Evolutionary conservation across 2,329 filamentous ascomycete genomes (phyloP), one percentile per base, ranked within the genome.

Genomic region (Aspergillus melleus): DNA sequence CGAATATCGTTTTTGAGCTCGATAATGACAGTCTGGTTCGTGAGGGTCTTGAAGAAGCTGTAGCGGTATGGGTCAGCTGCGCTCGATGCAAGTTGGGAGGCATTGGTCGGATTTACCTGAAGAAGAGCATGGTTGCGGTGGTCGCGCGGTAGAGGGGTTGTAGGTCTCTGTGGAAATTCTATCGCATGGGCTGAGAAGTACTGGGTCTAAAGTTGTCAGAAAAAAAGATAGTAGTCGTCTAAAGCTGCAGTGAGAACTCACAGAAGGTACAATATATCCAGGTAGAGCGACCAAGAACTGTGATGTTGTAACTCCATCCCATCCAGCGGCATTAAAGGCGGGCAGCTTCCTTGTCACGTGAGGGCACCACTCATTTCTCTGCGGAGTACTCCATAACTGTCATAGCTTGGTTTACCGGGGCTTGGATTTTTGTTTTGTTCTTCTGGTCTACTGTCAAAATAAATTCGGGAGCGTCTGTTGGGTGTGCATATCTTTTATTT

Each of bases 1-100:
- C 93, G 92, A 70, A 99, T 96, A 80, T 99, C 95, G 78, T 99
- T 99, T 81, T 99, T 99, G 77, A 99, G 90, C 83, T 99, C 95
- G 75, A 99, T 92, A 51, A 93, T 98, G 73, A 99, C 93, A 82
- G 96, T 89, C 69, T 95, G 90, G 82, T 97, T 95, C 76, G 97
- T 96, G 72, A 98, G 90, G 56, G 94, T 98, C 79, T 98, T 98
- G 88, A 98, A 98, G 83, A 97, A 98, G 81, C 91, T 95, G 74
- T 24, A 30, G 10, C 57, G 53, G 52, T 57, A 22, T n/a, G 30
- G 29, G 29, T 1, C 4, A 29, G 20, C 47, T 16, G 49, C 44
- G 14, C 49, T 14, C 36, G 16, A 8, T 42, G 6, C 36, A n/a
- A 42, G 14, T 42, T 42, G 36, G 14, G 36, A 42, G 16, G 16